Conservation (phyloP, 768 basidiomycete genomes). For the Boletus eberwhitei region DNA sequence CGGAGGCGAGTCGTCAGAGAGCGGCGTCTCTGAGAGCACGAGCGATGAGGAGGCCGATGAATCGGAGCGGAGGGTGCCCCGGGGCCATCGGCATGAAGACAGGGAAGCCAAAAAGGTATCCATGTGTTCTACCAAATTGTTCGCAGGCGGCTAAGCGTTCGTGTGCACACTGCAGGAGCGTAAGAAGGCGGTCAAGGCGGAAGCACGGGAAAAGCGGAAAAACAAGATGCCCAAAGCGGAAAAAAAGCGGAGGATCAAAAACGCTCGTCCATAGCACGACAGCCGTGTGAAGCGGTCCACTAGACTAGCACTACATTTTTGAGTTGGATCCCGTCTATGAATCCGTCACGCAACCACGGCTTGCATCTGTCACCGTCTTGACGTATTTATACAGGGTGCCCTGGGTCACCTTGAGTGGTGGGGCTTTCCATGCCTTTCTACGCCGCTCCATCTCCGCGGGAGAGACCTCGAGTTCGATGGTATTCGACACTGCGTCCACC, state of each 20-base stretch:
- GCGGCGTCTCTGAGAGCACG: slow-evolving; percentile 26
- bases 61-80: slow-evolving; percentile 52
- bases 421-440: slow-evolving; percentile 72
- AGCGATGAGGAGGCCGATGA: slow-evolving; percentile 35
- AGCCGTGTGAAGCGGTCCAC: slow-evolving; percentile 13
- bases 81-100: slow-evolving; percentile 93
- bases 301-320: slow-evolving; percentile 4
- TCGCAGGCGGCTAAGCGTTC: slow-evolving; percentile 7
- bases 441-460: slow-evolving; percentile 77
- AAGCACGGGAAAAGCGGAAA: slow-evolving; percentile 84
- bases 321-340: slow-evolving; percentile 41
- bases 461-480: slow-evolving; percentile 72
- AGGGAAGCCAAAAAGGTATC: slow-evolving; percentile 83
- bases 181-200: slow-evolving; percentile 85
- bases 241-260: slow-evolving; percentile 83
- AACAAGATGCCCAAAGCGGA: slow-evolving; percentile 94
- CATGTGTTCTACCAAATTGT: slow-evolving; percentile 24
- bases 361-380: slow-evolving; percentile 86
- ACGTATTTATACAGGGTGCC: slow-evolving; percentile 89
- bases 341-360: slow-evolving; percentile 90
- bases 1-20: slow-evolving; percentile 19
- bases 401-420: slow-evolving; percentile 77
- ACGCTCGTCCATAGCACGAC: slow-evolving; percentile 22
- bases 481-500: slow-evolving; percentile 86
- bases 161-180: slow-evolving; percentile 76